Conservation (phyloP, 805 yeast species). For the Barnettozyma salicaria region DNA sequence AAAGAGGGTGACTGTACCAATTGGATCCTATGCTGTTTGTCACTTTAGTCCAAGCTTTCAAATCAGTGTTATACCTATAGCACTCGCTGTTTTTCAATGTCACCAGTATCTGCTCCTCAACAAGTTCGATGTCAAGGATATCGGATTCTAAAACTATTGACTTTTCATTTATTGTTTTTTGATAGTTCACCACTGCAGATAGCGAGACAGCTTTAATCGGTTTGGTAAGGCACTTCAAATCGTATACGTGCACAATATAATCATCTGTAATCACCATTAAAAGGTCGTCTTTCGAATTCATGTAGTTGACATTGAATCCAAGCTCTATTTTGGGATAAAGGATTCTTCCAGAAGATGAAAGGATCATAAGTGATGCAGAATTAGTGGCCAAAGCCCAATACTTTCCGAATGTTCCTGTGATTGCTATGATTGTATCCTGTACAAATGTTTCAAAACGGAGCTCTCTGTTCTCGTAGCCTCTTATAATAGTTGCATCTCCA, state of each 20-base stretch:
- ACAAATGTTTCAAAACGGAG: slow-evolving; percentile 37
- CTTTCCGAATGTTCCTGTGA: slow-evolving; percentile 35
- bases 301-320: slow-evolving; percentile 39
- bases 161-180: slow-evolving; percentile 18
- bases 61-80: slow-evolving; percentile 35
- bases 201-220: slow-evolving; percentile 41
- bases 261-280: slow-evolving; percentile 42
- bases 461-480: slow-evolving; percentile 32
- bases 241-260: slow-evolving; percentile 50
- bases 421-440: slow-evolving; percentile 33
- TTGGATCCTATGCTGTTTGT: slow-evolving; percentile 31
- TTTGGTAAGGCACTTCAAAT: slow-evolving; percentile 31
- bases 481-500: slow-evolving; percentile 32
- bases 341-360: slow-evolving; percentile 41
- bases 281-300: slow-evolving; percentile 30
- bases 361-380: slow-evolving; percentile 45
- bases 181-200: slow-evolving; percentile 46
- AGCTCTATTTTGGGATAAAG: slow-evolving; percentile 45
- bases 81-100: slow-evolving; percentile 34
- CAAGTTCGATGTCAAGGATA: slow-evolving; percentile 31
- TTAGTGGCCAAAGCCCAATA: slow-evolving; percentile 55
- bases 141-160: slow-evolving; percentile 20
- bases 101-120: slow-evolving; percentile 36
- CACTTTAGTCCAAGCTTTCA: slow-evolving; percentile 43
- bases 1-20: slow-evolving; percentile 13